Conservation (phyloP, 768 basidiomycete species). For the Hygrophorus russula region DNA sequence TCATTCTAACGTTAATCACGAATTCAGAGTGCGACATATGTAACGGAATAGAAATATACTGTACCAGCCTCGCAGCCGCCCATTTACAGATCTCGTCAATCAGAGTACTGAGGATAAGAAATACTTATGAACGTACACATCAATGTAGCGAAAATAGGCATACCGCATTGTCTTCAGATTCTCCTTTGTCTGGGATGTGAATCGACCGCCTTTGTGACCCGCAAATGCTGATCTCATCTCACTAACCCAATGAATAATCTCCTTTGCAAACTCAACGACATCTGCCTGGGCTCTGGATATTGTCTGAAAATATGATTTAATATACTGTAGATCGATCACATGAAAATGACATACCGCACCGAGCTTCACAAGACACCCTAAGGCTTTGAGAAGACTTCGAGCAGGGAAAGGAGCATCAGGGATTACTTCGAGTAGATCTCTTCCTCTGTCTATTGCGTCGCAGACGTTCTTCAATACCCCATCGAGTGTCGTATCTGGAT, state of each 20-base stretch:
- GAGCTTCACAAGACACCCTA: slow-evolving; percentile 9
- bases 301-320: slow-evolving; percentile 2
- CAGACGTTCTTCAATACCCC: slow-evolving; percentile 3
- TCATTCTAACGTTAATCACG: not conserved
- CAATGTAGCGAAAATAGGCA: not conserved
- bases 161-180: slow-evolving; percentile 8
- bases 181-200: slow-evolving; percentile 9
- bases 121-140: not conserved
- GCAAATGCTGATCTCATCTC: slow-evolving; percentile 7
- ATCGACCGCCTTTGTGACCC: not conserved
- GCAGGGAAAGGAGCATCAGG: slow-evolving; percentile 11
- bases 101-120: not conserved
- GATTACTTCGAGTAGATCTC: slow-evolving; percentile 8
- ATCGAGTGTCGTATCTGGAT: slow-evolving; percentile 6
- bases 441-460: slow-evolving; percentile 3
- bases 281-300: slow-evolving; percentile 1
- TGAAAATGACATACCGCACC: slow-evolving; percentile 5
- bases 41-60: not conserved
- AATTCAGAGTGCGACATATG: not conserved
- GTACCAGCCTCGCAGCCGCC: not conserved
- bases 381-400: slow-evolving; percentile 9
- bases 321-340: not conserved
- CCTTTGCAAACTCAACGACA: slow-evolving; percentile 9
- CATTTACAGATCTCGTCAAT: not conserved
- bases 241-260: slow-evolving; percentile 10